Evolutionary conservation across 148 eudicot genomes (phyloP).

Genomic region (Rhododendron molle): DNA sequence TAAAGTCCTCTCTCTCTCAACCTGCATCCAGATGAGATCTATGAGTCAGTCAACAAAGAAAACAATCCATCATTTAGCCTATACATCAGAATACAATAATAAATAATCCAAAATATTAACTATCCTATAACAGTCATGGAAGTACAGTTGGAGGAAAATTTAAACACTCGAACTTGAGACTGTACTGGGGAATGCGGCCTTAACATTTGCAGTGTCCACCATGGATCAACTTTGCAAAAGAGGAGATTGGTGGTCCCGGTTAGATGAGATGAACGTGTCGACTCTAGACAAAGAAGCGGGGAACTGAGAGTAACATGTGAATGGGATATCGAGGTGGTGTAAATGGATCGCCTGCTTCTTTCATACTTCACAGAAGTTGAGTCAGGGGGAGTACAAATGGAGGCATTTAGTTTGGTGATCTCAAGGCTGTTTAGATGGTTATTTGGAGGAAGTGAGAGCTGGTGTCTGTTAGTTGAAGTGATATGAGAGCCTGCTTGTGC

Average conservation of each 20-base stretch:
- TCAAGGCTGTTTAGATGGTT: background rate
- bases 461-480: background rate
- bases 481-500: no score
- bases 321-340: background rate
- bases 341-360: background rate
- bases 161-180: background rate
- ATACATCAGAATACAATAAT: background rate
- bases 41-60: background rate
- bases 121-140: background rate
- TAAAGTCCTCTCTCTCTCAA: slow-evolving; percentile 81
- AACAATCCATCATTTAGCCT: slow-evolving; percentile 1
- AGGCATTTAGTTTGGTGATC: background rate
- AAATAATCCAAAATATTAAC: background rate
- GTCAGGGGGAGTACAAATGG: background rate
- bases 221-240: background rate
- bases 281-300: background rate
- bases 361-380: background rate
- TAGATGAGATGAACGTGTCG: background rate
- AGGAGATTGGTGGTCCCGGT: background rate
- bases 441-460: background rate
- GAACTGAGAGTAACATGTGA: background rate
- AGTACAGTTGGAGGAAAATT: background rate
- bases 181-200: background rate
- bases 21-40: slow-evolving; percentile 37
- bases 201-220: background rate